A percentile compares a stretch with the other conserved stretches of the same genome.
phyloP scores from a whole-genome alignment of 2,329 filamentous ascomycete species.

The Neopestalotiopsis sp. region DNA sequence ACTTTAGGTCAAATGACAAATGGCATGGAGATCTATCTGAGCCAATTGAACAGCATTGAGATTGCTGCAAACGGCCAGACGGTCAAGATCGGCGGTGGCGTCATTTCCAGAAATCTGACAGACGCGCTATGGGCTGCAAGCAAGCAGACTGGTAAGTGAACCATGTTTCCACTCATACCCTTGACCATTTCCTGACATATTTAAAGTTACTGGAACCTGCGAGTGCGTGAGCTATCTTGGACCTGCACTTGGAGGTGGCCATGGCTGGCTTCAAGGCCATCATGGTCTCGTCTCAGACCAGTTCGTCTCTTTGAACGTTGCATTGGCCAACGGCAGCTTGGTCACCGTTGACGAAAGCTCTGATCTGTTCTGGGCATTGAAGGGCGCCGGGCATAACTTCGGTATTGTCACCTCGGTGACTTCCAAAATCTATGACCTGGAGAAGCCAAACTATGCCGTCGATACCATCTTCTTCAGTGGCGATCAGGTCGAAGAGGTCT shows the following conservation, averaged over 20 bases:
- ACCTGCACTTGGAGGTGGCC: constrained; percentile 62
- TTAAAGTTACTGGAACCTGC: constrained; percentile 39
- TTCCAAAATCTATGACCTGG: constrained; percentile 33
- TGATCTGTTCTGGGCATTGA: constrained; percentile 64
- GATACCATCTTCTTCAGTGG: constrained; percentile 19
- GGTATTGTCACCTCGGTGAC: constrained; percentile 20
- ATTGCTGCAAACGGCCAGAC: constrained; percentile 40
- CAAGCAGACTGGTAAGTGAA: constrained; percentile 44
- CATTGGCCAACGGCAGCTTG: constrained; percentile 54
- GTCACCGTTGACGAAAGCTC: constrained; percentile 44
- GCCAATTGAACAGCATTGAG: constrained; percentile 40
- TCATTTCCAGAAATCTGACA: constrained; percentile 41
- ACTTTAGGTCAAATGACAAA: constrained; percentile 43
- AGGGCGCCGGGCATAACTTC: constrained; percentile 53
- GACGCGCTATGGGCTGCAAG: constrained; percentile 45
- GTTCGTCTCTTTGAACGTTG: constrained; percentile 55
- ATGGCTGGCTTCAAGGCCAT: constrained; percentile 59
- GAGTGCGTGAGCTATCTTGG: constrained; percentile 53
- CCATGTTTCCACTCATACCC: too few relatives aligned
- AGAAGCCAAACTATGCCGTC: constrained; percentile 19
- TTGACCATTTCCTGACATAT: too few relatives aligned
- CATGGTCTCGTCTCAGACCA: constrained; percentile 61
- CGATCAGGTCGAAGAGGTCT: constrained; percentile 24
- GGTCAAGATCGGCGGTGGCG: constrained; percentile 46
- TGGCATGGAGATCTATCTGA: constrained; percentile 48